Conservation (phyloP, 805 yeast species). For the Candida sanyiensis region DNA sequence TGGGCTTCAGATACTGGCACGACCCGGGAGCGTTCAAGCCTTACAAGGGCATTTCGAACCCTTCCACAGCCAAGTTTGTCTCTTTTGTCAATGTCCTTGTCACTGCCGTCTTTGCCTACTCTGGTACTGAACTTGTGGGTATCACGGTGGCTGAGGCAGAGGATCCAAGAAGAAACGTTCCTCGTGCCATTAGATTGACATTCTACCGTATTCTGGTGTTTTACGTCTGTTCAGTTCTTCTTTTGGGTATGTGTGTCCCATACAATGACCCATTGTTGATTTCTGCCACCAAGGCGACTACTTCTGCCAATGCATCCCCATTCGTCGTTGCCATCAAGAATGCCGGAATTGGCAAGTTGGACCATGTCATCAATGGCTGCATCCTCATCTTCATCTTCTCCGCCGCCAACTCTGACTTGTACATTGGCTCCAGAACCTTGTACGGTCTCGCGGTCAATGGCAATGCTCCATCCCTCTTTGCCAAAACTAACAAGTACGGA, state of each 20-base stretch:
- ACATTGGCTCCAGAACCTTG: slow-evolving; percentile 70
- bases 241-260: slow-evolving; percentile 70
- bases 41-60: slow-evolving; percentile 22
- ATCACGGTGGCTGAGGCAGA: slow-evolving; percentile 44
- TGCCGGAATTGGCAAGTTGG: slow-evolving; percentile 61
- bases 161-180: slow-evolving; percentile 43
- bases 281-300: slow-evolving; percentile 47
- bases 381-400: slow-evolving; percentile 73
- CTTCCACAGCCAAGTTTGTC: slow-evolving; percentile 42
- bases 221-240: slow-evolving; percentile 52
- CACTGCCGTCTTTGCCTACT: slow-evolving; percentile 62
- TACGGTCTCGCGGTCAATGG: slow-evolving; percentile 70
- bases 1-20: slow-evolving; percentile 65
- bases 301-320: slow-evolving; percentile 70
- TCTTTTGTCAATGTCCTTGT: slow-evolving; percentile 55
- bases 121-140: slow-evolving; percentile 60
- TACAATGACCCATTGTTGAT: slow-evolving; percentile 45
- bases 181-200: slow-evolving; percentile 44
- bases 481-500: slow-evolving; percentile 62
- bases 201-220: slow-evolving; percentile 73
- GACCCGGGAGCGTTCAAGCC: slow-evolving; percentile 58
- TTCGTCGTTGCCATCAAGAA: slow-evolving; percentile 64
- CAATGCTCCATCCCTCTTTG: slow-evolving; percentile 64
- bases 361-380: slow-evolving; percentile 73
- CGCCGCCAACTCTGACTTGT: slow-evolving; percentile 76